Conservation (phyloP, 108 stramenopile genomes). For the Nitzschia sp. region DNA sequence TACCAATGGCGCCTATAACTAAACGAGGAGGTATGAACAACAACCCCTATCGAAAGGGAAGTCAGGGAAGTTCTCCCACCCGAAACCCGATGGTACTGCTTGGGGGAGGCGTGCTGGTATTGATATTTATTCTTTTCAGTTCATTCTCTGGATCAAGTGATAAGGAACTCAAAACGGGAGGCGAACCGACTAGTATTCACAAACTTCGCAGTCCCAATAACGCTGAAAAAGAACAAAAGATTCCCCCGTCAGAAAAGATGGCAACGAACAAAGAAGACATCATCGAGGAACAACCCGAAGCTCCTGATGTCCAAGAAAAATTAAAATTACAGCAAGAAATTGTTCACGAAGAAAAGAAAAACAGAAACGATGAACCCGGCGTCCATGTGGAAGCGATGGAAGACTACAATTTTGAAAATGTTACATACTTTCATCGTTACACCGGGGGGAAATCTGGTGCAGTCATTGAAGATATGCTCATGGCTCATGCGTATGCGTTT, state of each 20-base stretch:
- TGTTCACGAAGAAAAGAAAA: background rate
- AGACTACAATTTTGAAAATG: background rate
- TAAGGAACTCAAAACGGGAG: background rate
- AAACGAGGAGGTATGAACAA: too few species aligned
- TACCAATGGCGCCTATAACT: too few species aligned
- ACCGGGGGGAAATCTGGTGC: slow-evolving; percentile 14
- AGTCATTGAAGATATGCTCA: slow-evolving; percentile 33
- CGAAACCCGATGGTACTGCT: background rate
- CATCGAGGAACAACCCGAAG: background rate
- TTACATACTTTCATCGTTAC: slow-evolving; percentile 8
- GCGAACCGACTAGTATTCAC: background rate
- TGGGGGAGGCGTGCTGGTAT: background rate
- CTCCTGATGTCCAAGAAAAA: background rate
- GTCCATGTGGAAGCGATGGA: background rate
- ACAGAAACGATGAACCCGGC: background rate
- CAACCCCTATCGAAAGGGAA: background rate
- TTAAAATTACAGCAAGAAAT: background rate
- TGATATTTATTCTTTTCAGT: background rate
- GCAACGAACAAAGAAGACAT: background rate
- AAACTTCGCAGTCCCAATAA: background rate
- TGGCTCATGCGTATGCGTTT: slow-evolving; percentile 39
- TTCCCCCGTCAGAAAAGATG: background rate
- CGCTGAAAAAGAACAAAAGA: background rate
- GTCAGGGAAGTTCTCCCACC: background rate
- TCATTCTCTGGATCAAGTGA: background rate